Evolutionary conservation across 2,329 filamentous ascomycete genomes (phyloP), one percentile per base, ranked within the genome.

Genomic region (Trichoderma citrinoviride): DNA sequence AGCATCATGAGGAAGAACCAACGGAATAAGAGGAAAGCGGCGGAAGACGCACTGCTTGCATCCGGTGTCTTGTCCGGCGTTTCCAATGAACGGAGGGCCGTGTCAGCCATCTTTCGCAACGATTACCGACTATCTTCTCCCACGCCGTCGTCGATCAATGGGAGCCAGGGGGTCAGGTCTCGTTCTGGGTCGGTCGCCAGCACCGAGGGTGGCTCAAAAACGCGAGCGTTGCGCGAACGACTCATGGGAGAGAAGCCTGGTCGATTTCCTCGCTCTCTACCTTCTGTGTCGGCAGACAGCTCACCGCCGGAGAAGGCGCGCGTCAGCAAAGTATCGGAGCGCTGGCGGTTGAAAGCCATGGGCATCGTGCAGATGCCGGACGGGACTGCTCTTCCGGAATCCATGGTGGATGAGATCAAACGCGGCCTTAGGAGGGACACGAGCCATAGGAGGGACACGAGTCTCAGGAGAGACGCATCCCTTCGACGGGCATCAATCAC

Each of bases 291-390:
- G 7, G 68, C 70, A 44, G 72, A 71, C 14, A 67, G 67, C 29
- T 68, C 70, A 23, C 71, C 69, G 19, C 67, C 73, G 1, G 73
- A 75, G 17, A 69, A 67, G 7, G 64, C 69, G 3, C 71, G 74
- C 10, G 61, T 71, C 3, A 80, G 77, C 69, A 78, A 73, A 57
- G 77, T 77, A 7, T 81, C 79, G 7, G 78, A 79, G 60, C 74
- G 78, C 44, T 83, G 81, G 81, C 74, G 76, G 5, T 74, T 83
- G 65, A 82, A 81, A 58, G 80, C 80, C 47, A 81, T 82, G 80
- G 81, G 80, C 10, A 77, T 85, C 19, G 81, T 84, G 3, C 81
- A 80, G 67, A 80, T 84, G 78, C 78, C 81, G 5, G 80, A 86
- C 67, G 79, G 83, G n/a, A 79, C 81, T 54, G 83, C 82, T 66